Evolutionary conservation across 2,329 filamentous ascomycete genomes (phyloP).

Genomic region (Coccinonectria pachysandricola): DNA sequence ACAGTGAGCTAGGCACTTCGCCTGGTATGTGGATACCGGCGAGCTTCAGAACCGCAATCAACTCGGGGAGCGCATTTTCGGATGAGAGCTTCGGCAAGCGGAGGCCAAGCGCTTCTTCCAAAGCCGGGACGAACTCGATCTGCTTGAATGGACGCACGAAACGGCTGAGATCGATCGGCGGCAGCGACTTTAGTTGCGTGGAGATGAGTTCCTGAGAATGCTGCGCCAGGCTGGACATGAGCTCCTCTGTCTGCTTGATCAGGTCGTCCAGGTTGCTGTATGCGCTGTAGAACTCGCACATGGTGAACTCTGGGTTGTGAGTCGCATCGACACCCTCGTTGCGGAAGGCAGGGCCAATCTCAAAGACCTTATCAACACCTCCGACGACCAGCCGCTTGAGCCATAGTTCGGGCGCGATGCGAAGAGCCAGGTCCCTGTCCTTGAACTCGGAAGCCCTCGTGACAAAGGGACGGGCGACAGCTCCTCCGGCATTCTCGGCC

Average conservation of each 20-base stretch:
- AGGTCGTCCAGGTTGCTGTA: constrained; percentile 69
- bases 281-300: constrained; percentile 91
- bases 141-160: constrained; percentile 50
- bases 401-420: constrained; percentile 92
- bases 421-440: constrained; percentile 60
- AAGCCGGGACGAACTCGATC: constrained; percentile 71
- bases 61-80: constrained; percentile 44
- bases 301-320: constrained; percentile 96
- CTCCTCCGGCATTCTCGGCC: constrained; percentile 73
- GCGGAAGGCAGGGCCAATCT: constrained; percentile 84
- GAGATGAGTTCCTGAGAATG: constrained; percentile 38
- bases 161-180: constrained; percentile 35
- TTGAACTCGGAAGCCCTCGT: constrained; percentile 70
- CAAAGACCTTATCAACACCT: constrained; percentile 80
- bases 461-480: constrained; percentile 75
- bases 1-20: constrained; percentile 47
- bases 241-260: constrained; percentile 62
- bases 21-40: constrained; percentile 56
- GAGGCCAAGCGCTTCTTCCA: constrained; percentile 58
- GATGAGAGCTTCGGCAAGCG: constrained; percentile 53
- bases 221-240: constrained; percentile 51
- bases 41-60: constrained; percentile 45
- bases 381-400: constrained; percentile 86
- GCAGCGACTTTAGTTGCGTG: constrained; percentile 34
- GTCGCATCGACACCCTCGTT: constrained; percentile 88